Evolutionary conservation across 2,329 filamentous ascomycete species (phyloP), one percentile per base, ranked within the genome.

Genomic region (Claviceps monticola): DNA sequence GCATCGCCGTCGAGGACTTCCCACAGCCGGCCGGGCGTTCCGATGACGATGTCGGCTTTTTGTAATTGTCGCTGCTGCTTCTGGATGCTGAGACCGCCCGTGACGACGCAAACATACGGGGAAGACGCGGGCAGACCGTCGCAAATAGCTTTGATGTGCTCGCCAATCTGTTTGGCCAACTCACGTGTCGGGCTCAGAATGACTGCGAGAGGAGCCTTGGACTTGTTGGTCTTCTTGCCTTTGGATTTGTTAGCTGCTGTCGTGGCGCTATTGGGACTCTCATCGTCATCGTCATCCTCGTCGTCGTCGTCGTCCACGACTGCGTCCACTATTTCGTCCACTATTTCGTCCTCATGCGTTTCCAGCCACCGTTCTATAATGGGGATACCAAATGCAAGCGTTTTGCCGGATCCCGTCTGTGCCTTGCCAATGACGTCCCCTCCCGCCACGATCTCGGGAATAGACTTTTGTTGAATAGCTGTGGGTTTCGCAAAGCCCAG

Each of bases 381-480:
- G 0, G 93, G 93, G 56, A 98, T 89, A 1, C 85, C 88, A 66
- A 95, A 98, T 0, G 93, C 91, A 45, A 98, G 72, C 0, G 93
- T 98, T 70, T 98, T 98, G 59, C 93, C 93, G 14, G 93, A 97
- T 57, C 93, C 93, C 0, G 93, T 98, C 11, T 91, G 85, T 2
- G 93, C 93, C 70, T 98, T 98, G 43, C 93, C 93, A 56, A 98
- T 86, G 16, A 97, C 84, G 66, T 98, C 91, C 63, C 87, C 86
- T 0, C 91, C 91, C 5, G 80, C 79, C 19, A 91, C 65, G 46
- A 96, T 86, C 50, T 86, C 78, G 0, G 93, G 90, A 59, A 98
- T 95, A 1, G 87, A 75, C 37, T 80, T 75, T 19, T 74, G 69
- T 65, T 98, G 93, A 53, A 98, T 95, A 0, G 78, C 69, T 0